These are phyloP conservation scores for Alternaria postmessia DNA, from an alignment of 2,329 filamentous ascomycete species.

Conservation along the genomic window DNA sequence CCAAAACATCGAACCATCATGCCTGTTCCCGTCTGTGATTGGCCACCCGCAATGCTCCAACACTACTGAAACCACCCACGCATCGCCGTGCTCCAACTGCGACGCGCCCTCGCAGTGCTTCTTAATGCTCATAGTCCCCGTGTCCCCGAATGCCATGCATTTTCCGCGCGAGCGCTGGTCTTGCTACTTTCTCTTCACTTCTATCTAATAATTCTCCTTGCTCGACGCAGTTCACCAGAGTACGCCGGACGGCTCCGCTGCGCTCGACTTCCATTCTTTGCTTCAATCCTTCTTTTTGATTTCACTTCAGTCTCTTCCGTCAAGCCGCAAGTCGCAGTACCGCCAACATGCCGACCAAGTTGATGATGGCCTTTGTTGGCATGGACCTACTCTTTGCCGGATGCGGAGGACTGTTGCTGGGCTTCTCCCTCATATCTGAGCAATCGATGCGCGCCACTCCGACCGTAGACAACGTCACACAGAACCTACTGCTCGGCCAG, in stretches of 20 bases:
- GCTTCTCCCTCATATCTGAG: conserved; percentile 62
- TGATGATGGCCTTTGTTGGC: conserved; percentile 61
- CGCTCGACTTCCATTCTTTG: conserved; percentile 46
- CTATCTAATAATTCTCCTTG: conserved; percentile 41
- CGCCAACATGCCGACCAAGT: conserved; percentile 59
- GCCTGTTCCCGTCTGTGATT: conserved; percentile 36
- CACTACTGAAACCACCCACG: conserved; percentile 47
- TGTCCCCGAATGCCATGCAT: conserved; percentile 34
- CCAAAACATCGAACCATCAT: conserved; percentile 38
- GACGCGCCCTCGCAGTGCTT: conserved; percentile 42
- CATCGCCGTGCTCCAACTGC: conserved; percentile 41
- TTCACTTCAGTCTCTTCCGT: conserved; percentile 16
- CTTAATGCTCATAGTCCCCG: conserved; percentile 46
- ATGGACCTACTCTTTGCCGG: conserved; percentile 62
- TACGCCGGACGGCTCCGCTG: conserved; percentile 50
- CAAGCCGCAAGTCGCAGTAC: conserved; percentile 27
- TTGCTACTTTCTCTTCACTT: conserved; percentile 37
- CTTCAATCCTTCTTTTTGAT: conserved; percentile 6
- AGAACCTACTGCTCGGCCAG: conserved; percentile 60
- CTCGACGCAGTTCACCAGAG: conserved; percentile 45
- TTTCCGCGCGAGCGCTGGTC: conserved; percentile 32
- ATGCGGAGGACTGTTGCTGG: conserved; percentile 61
- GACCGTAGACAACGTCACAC: conserved; percentile 60
- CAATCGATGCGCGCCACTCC: conserved; percentile 52
- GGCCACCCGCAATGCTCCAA: conserved; percentile 38